These are phyloP conservation scores for Eucalyptus cloeziana DNA, from an alignment of 345 rosid species.

Conservation along the genomic window DNA sequence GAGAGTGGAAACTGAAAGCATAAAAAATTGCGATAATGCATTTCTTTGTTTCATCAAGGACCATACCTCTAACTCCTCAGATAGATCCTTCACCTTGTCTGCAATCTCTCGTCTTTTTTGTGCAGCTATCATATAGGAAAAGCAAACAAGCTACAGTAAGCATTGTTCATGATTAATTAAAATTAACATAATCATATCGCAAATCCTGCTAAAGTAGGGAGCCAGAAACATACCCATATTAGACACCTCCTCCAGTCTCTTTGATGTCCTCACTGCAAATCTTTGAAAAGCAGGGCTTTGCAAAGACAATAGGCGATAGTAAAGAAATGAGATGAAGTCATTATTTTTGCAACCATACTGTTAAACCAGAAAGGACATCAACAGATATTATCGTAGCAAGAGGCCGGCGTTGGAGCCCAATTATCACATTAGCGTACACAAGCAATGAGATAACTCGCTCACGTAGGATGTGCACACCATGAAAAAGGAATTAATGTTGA, in stretches of 20 bases:
- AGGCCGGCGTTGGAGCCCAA: background rate
- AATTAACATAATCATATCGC: background rate
- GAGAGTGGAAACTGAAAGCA: background rate
- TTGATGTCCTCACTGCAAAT: slow-evolving; percentile 8
- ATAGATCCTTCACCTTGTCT: slow-evolving; percentile 3
- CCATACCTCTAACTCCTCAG: slow-evolving; percentile 3
- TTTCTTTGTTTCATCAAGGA: background rate
- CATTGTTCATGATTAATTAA: background rate
- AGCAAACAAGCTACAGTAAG: background rate
- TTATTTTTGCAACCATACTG: background rate
- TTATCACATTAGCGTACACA: background rate
- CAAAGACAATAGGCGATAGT: background rate
- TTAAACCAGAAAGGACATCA: background rate
- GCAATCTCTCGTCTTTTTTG: slow-evolving; percentile 2
- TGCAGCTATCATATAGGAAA: background rate
- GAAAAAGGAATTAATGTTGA: background rate
- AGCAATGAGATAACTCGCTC: background rate
- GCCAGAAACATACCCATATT: background rate
- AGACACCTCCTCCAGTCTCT: background rate
- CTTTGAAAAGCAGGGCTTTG: slow-evolving; percentile 7
- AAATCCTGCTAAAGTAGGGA: background rate
- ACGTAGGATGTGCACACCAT: background rate
- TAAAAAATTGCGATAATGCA: background rate
- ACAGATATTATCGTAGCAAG: background rate
- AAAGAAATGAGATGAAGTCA: background rate